phyloP scores from a whole-genome alignment of 305 asterid genomes.

The Solanum chacoense region DNA sequence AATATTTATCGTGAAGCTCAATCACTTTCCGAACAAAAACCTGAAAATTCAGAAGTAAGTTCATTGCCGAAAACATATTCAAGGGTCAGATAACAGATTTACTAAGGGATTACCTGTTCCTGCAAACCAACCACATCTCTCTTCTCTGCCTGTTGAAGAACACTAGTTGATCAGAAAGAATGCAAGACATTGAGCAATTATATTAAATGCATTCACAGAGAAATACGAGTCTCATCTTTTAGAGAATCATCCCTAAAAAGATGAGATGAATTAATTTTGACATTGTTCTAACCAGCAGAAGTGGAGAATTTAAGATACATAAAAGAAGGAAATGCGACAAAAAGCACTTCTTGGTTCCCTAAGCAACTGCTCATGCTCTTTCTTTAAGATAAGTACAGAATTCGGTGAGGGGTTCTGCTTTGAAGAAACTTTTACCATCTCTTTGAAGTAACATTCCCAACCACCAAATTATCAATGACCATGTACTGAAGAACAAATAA shows the following conservation, averaged over 20 bases:
- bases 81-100: neutral
- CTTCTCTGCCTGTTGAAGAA: slow-evolving; percentile 72
- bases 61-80: slow-evolving; percentile 3
- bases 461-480: neutral
- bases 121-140: slow-evolving; percentile 80
- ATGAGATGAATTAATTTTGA: neutral
- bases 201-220: neutral
- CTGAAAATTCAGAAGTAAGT: slow-evolving; percentile 30
- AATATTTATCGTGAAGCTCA: slow-evolving; percentile 90
- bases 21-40: slow-evolving; percentile 87
- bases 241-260: neutral
- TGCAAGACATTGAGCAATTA: neutral
- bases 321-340: neutral
- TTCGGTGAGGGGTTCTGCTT: neutral
- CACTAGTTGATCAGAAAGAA: slow-evolving; percentile 1
- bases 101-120: slow-evolving; percentile 55
- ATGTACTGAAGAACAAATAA: neutral
- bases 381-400: neutral
- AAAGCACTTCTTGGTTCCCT: neutral
- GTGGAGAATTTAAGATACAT: neutral
- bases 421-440: neutral
- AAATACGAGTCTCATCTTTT: neutral
- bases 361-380: neutral
- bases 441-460: neutral
- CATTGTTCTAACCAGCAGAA: neutral